Conservation (phyloP, 139 green algal genomes). For the Diplosphaera chodatii region DNA sequence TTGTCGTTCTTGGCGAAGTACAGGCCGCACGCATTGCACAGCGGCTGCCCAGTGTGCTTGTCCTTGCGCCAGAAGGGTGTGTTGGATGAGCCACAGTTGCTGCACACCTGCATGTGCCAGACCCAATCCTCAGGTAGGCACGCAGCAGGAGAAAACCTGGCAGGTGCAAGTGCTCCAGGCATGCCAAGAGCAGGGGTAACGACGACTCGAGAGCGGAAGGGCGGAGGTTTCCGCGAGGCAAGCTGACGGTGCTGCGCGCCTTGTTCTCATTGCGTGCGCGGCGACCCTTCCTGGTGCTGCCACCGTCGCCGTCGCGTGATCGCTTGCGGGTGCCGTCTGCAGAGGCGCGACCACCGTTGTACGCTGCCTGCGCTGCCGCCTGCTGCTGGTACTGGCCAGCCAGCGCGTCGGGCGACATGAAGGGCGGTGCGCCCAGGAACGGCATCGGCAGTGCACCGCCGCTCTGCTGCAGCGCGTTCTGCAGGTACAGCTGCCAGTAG, state of each 20-base stretch:
- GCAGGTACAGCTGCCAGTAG: slow-evolving; percentile 1
- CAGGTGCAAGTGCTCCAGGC: too few relatives aligned
- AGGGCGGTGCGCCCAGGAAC: neutral
- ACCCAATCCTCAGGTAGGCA: too few relatives aligned
- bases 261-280: neutral
- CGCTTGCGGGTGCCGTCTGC: neutral
- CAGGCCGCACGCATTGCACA: slow-evolving; percentile 95
- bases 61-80: slow-evolving; percentile 96
- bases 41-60: slow-evolving; percentile 66
- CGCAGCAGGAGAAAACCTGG: too few relatives aligned
- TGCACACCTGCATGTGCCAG: slow-evolving; percentile 62
- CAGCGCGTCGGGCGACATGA: neutral
- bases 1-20: slow-evolving; percentile 94
- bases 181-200: too few relatives aligned
- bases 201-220: too few relatives aligned
- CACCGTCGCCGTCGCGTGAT: neutral
- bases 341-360: neutral
- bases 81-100: slow-evolving; percentile 79
- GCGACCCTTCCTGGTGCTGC: neutral
- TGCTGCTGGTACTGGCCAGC: neutral
- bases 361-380: neutral
- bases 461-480: neutral
- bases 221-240: too few relatives aligned
- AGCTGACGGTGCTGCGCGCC: too few relatives aligned
- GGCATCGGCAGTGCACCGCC: neutral